These are phyloP conservation scores for Lagerstroemia speciosa DNA, from an alignment of 345 rosid genomes.

Conservation along the genomic window DNA sequence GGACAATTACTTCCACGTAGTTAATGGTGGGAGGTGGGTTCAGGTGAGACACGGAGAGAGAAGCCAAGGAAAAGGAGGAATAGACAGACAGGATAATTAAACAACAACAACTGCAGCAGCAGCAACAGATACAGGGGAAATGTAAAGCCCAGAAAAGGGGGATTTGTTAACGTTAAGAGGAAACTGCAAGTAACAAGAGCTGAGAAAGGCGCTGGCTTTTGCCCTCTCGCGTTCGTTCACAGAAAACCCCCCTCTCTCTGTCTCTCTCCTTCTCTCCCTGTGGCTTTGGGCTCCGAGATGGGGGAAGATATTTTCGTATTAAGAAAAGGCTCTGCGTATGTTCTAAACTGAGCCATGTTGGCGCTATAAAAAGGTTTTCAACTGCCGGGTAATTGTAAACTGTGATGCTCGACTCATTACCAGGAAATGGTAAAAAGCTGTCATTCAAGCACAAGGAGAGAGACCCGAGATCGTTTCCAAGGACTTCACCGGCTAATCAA, in stretches of 20 bases:
- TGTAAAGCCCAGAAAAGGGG: not conserved
- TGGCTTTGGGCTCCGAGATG: too few relatives aligned
- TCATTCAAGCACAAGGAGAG: too few relatives aligned
- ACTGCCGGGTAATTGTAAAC: too few relatives aligned
- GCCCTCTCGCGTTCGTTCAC: not conserved
- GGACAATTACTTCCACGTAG: not conserved
- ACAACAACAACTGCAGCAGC: not conserved
- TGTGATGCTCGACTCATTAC: too few relatives aligned
- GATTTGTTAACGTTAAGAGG: not conserved
- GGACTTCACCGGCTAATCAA: too few relatives aligned
- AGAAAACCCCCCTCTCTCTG: not conserved
- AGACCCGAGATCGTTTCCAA: too few relatives aligned
- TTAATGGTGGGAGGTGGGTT: not conserved
- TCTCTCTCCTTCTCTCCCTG: not conserved
- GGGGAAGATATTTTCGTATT: too few relatives aligned
- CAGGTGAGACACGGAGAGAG: not conserved
- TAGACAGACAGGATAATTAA: not conserved
- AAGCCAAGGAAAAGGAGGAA: not conserved
- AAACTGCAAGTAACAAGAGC: not conserved
- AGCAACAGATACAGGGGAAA: not conserved
- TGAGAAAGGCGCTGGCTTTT: constrained; percentile 1
- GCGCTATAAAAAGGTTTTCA: too few relatives aligned
- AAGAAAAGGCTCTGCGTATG: too few relatives aligned
- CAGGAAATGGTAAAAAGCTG: too few relatives aligned
- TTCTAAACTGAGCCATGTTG: too few relatives aligned